Conservation (phyloP, 768 basidiomycete genomes). For the Sporobolomyces roseus region DNA sequence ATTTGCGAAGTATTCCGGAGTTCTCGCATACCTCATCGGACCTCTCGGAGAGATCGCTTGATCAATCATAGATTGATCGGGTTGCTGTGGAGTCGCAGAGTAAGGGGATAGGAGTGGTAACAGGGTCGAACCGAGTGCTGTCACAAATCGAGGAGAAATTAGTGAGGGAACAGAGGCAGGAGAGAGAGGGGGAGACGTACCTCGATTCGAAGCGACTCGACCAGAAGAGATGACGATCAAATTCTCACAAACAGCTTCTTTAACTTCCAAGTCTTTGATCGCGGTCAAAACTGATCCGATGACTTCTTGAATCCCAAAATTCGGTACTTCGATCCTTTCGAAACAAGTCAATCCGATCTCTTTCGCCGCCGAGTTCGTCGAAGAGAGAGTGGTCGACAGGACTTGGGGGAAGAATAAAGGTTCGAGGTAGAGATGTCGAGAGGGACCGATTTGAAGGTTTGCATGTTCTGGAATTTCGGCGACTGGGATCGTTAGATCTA, state of each 20-base stretch:
- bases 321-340: constrained; percentile 1
- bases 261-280: constrained; percentile 61
- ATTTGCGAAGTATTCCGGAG: constrained; percentile 88
- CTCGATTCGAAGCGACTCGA: constrained; percentile 68
- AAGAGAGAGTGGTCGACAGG: constrained; percentile 7
- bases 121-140: constrained; percentile 32
- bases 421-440: constrained; percentile 85
- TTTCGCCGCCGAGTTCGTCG: not conserved
- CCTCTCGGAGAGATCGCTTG: constrained; percentile 49
- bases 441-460: constrained; percentile 73
- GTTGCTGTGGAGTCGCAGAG: constrained; percentile 4
- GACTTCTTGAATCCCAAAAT: constrained; percentile 60
- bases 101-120: constrained; percentile 35
- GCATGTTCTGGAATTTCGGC: constrained; percentile 52
- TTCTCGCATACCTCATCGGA: constrained; percentile 57
- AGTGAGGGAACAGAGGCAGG: not conserved
- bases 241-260: constrained; percentile 71
- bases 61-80: constrained; percentile 1
- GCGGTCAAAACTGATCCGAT: constrained; percentile 62
- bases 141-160: not conserved
- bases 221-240: constrained; percentile 67
- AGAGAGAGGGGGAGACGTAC: constrained; percentile 49
- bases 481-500: constrained; percentile 22
- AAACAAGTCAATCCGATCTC: constrained; percentile 22
- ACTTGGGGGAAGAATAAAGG: constrained; percentile 59